Percentiles rank a stretch among this genome's conserved stretches.
phyloP scores from a whole-genome alignment of 2,329 filamentous ascomycete genomes.

The Aspergillus fumigatiaffinis region DNA sequence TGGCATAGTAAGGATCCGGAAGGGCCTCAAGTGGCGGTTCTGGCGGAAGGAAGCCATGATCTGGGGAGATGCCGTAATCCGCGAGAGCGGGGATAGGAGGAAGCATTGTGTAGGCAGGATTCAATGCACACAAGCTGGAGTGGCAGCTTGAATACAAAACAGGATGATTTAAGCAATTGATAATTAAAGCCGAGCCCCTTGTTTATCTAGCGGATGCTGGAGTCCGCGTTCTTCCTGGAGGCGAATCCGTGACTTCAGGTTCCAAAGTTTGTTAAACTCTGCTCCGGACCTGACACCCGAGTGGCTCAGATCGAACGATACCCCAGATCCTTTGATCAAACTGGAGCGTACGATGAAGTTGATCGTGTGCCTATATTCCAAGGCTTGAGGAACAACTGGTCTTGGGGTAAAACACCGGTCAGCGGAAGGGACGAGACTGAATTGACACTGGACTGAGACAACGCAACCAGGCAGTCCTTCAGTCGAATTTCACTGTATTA shows the following conservation, averaged over 20 bases:
- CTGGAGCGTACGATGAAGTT: background rate
- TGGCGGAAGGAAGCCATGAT: conserved; percentile 82
- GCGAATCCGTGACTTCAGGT: background rate
- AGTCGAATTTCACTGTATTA: background rate
- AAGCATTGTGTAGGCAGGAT: conserved; percentile 33
- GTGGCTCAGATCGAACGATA: background rate
- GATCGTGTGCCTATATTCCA: background rate
- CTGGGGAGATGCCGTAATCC: conserved; percentile 65
- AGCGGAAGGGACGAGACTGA: background rate
- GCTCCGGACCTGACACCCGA: background rate
- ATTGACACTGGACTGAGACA: background rate
- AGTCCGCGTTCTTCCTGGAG: background rate
- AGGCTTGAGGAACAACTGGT: background rate
- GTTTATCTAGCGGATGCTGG: background rate
- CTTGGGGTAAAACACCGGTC: background rate
- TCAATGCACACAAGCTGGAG: background rate
- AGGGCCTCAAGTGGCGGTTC: conserved; percentile 74
- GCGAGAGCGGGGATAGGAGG: conserved; percentile 51
- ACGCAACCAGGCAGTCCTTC: background rate
- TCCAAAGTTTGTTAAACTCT: background rate
- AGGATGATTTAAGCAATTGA: background rate
- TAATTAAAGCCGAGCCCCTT: background rate
- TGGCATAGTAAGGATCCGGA: conserved; percentile 86
- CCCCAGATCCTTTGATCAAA: background rate
- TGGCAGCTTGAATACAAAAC: background rate